Percentiles rank a stretch among this genome's conserved stretches.
phyloP scores from a whole-genome alignment of 306 rosid species.

The Oemleria cerasiformis region DNA sequence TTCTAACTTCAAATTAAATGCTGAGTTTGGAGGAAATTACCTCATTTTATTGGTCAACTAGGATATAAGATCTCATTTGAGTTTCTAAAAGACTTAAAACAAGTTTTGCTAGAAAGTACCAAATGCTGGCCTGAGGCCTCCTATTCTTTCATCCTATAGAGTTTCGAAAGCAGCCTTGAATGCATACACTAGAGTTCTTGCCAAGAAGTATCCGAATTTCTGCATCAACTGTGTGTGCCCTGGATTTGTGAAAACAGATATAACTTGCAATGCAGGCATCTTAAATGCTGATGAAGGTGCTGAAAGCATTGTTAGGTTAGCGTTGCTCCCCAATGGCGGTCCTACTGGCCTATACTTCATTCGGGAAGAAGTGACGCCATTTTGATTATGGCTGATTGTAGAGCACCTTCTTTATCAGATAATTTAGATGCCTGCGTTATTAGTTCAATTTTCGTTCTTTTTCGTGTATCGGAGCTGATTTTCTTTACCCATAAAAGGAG shows the following conservation, averaged over 20 bases:
- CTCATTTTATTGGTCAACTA: too few species aligned
- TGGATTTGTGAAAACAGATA: constrained; percentile 38
- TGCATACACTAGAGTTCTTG: constrained; percentile 44
- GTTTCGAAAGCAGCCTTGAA: constrained; percentile 42
- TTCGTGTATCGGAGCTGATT: neutral
- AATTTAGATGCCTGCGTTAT: too few species aligned
- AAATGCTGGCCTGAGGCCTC: constrained; percentile 53
- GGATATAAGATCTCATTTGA: neutral
- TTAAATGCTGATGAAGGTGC: constrained; percentile 38
- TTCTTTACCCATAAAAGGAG: too few species aligned
- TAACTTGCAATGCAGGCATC: constrained; percentile 22
- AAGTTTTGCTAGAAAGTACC: constrained; percentile 30
- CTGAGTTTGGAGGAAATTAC: too few species aligned
- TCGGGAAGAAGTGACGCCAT: constrained; percentile 23
- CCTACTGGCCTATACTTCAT: constrained; percentile 41
- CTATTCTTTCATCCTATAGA: constrained; percentile 11
- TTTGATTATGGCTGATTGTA: neutral
- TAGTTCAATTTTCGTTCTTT: neutral
- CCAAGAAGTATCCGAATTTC: constrained; percentile 25
- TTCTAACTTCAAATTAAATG: too few species aligned
- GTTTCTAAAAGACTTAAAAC: constrained; percentile 30
- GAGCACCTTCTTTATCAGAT: neutral
- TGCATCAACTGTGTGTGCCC: constrained; percentile 47
- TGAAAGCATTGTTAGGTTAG: constrained; percentile 38
- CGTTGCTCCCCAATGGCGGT: constrained; percentile 25